Base-by-base conservation (phyloP, 371 early-diverging fungal species). In the Gilbertella persicaria region DNA sequence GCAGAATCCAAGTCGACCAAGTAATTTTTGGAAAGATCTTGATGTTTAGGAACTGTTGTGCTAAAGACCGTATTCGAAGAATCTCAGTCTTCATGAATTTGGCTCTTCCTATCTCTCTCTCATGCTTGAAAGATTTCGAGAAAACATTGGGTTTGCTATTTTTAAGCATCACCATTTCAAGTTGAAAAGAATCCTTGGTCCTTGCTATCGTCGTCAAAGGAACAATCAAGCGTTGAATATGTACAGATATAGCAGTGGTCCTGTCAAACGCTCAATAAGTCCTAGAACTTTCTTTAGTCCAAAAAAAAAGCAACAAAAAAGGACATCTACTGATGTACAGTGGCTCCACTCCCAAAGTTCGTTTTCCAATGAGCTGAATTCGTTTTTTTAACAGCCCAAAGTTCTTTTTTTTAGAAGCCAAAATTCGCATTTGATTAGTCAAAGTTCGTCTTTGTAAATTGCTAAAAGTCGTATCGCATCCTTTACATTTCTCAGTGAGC, bases 211-310 rank as follows among this genome's bases (percentile, higher is more conserved):
- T 14, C 45, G 45, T 30, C 45, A 45, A 45, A n/a, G 14, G 28
- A 45, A 45, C 25, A 45, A 45, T 28, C 45, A 45, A 45, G 4
- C 28, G 7, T 28, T 45, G 8, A 28, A 30, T n/a, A 45, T 45
- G 28, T 28, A 29, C n/a, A 45, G 29, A 45, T 26, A n/a, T 7
- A 17, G 29, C 28, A 25, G 16, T 6, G 28, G 28, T 45, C 45
- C 25, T 28, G 17, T 19, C 6, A 45, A 28, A 4, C 45, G 45
- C 7, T 28, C 45, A 0, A 28, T 29, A 29, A 45, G 30, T n/a
- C 45, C 29, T 45, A n/a, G 29, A 25, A 16, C 29, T 2, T 45
- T 45, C 28, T 45, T 45, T 26, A 45, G 45, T 28, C 45, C 45
- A 0, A 45, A 29, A 30, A 45, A 3, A 45, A 45, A n/a, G n/a